Evolutionary conservation across 208 protist species (phyloP), one percentile per base, ranked within the genome.

Genomic region (Leishmania arabica): DNA sequence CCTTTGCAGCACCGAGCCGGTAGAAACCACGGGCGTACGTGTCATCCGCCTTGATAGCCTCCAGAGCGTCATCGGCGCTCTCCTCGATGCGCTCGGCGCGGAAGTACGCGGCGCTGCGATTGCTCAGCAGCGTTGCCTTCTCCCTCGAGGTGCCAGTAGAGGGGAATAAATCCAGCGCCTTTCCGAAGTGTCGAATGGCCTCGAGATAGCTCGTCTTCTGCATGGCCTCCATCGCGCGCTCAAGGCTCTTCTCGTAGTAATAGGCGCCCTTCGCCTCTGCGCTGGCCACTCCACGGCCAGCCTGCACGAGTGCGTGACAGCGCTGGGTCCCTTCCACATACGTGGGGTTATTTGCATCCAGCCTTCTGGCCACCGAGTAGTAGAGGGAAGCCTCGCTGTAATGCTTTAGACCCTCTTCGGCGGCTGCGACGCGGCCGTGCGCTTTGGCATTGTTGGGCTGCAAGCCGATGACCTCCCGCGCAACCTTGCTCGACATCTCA

Each of bases 221-320:
- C 94, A 95, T 95, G 17, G 94, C 90, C 78, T 86, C 92, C 62
- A 88, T 95, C 5, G 86, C 94, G 34, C 87, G 87, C 75, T 92
- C 83, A 7, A 97, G 82, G 69, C 91, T 93, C 64, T 93, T 94
- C 2, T 82, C 77, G 84, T 95, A 97, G 90, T 97, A 95, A 76
- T 91, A 97, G 15, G 82, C 81, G 51, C 95, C 88, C 27, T 83
- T 77, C 13, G 76, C 79, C 58, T 86, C 87, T 34, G 83, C 69
- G 6, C 81, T 86, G 8, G 88, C 88, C 51, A 94, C 73, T 13
- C 91, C 91, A 56, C 74, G 82, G 15, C 82, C 76, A n/a, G 53
- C 77, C 74, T 86, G 80, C 54, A 93, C 84, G 42, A 95, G 80
- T n/a, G 58, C 83, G n/a, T 79, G 73, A 74, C 95, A 89, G 7